Conservation (phyloP, 179 eudicot genomes). For the Silene coronaria region DNA sequence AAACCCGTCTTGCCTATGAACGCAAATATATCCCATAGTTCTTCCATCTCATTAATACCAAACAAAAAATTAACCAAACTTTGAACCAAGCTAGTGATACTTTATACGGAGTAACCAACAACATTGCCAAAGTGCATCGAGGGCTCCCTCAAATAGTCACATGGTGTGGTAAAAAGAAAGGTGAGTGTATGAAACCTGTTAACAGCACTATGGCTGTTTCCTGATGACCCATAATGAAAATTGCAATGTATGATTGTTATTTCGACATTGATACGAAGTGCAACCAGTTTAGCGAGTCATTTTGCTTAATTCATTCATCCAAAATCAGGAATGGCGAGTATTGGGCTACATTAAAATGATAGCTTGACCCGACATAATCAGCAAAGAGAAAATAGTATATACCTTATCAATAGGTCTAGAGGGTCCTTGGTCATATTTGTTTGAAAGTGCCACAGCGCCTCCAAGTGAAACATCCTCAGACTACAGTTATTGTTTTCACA, state of each 20-base stretch:
- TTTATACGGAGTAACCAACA: neutral
- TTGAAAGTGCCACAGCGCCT: constrained; percentile 41
- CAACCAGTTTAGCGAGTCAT: no score
- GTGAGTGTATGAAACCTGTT: no score
- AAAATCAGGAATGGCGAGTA: neutral
- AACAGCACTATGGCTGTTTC: no score
- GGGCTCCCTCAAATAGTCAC: neutral
- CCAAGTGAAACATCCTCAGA: constrained; percentile 69
- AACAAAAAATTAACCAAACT: neutral
- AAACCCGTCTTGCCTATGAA: neutral
- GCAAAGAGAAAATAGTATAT: neutral
- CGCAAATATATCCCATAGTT: neutral
- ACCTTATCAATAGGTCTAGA: constrained; percentile 69
- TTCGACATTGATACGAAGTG: neutral
- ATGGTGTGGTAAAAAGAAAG: no score
- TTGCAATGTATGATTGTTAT: neutral
- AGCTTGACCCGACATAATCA: neutral
- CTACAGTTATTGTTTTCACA: constrained; percentile 26
- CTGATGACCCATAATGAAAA: neutral
- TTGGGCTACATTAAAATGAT: neutral
- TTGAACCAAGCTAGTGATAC: neutral
- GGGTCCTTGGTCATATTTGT: constrained; percentile 64
- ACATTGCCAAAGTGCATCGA: neutral
- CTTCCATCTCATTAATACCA: neutral
- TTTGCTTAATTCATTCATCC: neutral